Evolutionary conservation across 768 basidiomycete genomes (phyloP), one percentile per base, ranked within the genome.

Genomic region (Termitomyces heimii): DNA sequence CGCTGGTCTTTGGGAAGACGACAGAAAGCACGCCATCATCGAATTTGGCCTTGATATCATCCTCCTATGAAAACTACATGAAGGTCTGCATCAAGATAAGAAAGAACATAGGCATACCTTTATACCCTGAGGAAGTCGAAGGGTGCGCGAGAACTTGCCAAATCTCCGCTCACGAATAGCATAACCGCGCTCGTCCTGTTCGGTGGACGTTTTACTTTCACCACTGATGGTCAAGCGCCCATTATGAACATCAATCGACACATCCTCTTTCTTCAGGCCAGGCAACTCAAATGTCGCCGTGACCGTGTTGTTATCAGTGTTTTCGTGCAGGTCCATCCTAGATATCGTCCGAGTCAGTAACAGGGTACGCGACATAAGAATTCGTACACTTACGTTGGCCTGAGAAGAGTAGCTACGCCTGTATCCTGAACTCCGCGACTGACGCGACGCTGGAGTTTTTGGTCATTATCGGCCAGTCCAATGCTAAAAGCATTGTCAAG

Each of bases 221-320:
- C 78, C 80, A 10, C 77, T 76, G 34, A 85, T 68, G 1, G 71
- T 78, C 51, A 85, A 68, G 35, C 70, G 73, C 57, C 75, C 72
- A 58, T 80, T 73, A 40, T 75, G 73, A 22, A 82, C 64, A 53
- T 82, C 75, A 51, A 83, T 77, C 28, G 67, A 62, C 34, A 83
- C 71, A 50, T 75, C 71, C 49, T 79, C 75, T 53, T 80, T 78
- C 52, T 72, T 77, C 55, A 83, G 64, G 10, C 83, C 82, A 10
- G 83, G 82, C 1, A 82, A 66, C 63, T 83, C 84, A 57, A 84
- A 81, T 8, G 75, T 75, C 12, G 79, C 81, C 1, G 76, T 80
- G 42, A 82, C 74, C 22, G 62, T 59, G 58, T 76, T 75, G n/a
- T 64, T 62, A 1, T 75, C 72, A 9, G 70, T 59, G 47, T 76